Evolutionary conservation across 208 protist genomes (phyloP).

Genomic region (Acanthamoeba healyi): DNA sequence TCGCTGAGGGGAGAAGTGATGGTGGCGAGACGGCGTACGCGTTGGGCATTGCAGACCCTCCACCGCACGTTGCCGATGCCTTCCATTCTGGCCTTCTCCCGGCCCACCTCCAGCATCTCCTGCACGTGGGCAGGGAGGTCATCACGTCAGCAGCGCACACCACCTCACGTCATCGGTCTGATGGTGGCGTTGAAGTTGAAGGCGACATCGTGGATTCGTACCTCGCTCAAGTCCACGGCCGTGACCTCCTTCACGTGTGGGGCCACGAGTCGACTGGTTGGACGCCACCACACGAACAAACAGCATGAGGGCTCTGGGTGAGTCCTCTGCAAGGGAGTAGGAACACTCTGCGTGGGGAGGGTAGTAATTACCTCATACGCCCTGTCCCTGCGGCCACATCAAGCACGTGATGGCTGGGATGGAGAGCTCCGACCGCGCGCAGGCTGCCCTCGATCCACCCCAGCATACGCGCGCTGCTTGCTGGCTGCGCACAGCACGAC

Average conservation of each 20-base stretch:
- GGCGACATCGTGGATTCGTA: too few relatives aligned
- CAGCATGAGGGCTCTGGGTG: too few relatives aligned
- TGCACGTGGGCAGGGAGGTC: background rate
- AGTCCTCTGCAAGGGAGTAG: too few relatives aligned
- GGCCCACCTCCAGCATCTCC: slow-evolving; percentile 3
- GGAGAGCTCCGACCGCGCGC: background rate
- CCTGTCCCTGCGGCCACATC: slow-evolving; percentile 15
- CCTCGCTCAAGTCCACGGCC: slow-evolving; percentile 22
- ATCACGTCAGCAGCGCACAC: too few relatives aligned
- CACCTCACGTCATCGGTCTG: background rate
- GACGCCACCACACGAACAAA: too few relatives aligned
- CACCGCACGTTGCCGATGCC: background rate
- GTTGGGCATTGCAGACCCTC: background rate
- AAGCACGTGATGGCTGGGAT: background rate
- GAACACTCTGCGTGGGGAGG: too few relatives aligned
- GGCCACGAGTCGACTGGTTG: background rate
- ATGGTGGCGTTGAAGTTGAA: too few relatives aligned
- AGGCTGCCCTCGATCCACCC: background rate
- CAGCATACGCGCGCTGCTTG: background rate
- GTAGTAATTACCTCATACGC: too few relatives aligned
- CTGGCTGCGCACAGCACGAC: background rate
- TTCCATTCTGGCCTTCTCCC: background rate
- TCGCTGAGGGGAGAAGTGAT: too few relatives aligned
- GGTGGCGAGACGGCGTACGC: background rate
- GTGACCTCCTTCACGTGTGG: slow-evolving; percentile 21